Base-by-base conservation (phyloP, 257 asterid genomes). In the Solanum infundibuliforme region DNA sequence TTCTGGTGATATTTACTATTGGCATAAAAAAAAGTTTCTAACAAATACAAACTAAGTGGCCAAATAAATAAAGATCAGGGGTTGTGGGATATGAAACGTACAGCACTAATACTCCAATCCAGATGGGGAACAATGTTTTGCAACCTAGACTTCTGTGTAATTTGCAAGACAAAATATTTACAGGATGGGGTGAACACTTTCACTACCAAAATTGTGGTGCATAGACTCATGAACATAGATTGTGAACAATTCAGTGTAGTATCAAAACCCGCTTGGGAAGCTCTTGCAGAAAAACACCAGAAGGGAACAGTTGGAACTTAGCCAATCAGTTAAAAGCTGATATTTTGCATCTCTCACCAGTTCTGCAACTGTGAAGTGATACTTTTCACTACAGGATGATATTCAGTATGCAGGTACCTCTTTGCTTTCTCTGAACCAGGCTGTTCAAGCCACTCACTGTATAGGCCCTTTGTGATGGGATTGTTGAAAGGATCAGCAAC, bases 371-470 rank as follows among this genome's bases (percentile, higher is more conserved):
- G 96, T 34, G 99, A 95, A 88, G 99, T 87, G 79, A 95, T 92
- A 90, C 98, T 97, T 90, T 94, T 97, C 74, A 92, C 93, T 36
- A 95, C 66, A 0, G 98, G 98, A 86, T 96, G 99, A 91, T 97
- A 96, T 68, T 90, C 92, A 11, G 99, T 97, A 90, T 94, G 95
- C 87, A 97, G 85, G 91, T 93, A 88, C 88, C 87, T 90, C 92
- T 94, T 96, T 39, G 99, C 96, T 88, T 91, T 92, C 91, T 95
- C 97, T 2, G 99, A 97, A 86, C 98, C 98, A 46, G 99, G 96
- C 65, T 94, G 91, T 83, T 94, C 98, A 11, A 97, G 98, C 99
- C 98, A 96, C 90, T 95, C 98, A 2, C 87, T 72, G 32, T 97
- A 97, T 75, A 97, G 79, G 27, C 88, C 87, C 82, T 91, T 91